Evolutionary conservation across 257 asterid species (phyloP).

Genomic region (Fraxinus pennsylvanica): DNA sequence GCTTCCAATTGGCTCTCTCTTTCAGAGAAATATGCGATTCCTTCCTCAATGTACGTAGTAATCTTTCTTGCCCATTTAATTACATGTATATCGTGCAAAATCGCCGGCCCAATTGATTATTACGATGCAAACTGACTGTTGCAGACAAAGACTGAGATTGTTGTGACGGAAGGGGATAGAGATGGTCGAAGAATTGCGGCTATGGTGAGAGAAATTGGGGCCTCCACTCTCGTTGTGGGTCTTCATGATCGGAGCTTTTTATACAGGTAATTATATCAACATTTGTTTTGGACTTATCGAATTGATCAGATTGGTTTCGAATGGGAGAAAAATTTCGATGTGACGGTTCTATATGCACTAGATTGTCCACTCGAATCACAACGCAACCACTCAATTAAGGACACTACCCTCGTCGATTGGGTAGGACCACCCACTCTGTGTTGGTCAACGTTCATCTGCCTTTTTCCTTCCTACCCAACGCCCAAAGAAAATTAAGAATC

Average conservation of each 20-base stretch:
- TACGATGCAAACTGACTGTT: neutral
- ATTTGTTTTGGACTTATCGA: neutral
- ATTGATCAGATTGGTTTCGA: neutral
- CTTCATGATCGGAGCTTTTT: conserved; percentile 88
- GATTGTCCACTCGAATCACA: no score
- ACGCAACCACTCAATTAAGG: no score
- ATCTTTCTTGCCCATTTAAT: neutral
- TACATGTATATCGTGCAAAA: neutral
- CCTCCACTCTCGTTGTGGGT: conserved; percentile 83
- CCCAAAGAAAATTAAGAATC: no score
- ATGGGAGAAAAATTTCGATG: no score
- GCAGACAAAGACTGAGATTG: conserved; percentile 88
- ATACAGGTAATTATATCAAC: conserved; percentile 49
- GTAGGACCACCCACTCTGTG: no score
- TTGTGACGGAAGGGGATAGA: conserved; percentile 78
- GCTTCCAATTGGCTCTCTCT: conserved; percentile 84
- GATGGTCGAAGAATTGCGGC: conserved; percentile 75
- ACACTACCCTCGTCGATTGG: no score
- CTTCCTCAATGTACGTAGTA: conserved; percentile 57
- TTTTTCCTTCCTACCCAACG: no score
- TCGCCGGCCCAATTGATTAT: neutral
- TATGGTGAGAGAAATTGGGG: conserved; percentile 77
- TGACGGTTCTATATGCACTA: no score
- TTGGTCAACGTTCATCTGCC: no score
- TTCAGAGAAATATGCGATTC: conserved; percentile 75